These are phyloP conservation scores for Nadsonia starkeyi-henricii DNA, from an alignment of 1,139 yeast species.

Conservation along the genomic window DNA sequence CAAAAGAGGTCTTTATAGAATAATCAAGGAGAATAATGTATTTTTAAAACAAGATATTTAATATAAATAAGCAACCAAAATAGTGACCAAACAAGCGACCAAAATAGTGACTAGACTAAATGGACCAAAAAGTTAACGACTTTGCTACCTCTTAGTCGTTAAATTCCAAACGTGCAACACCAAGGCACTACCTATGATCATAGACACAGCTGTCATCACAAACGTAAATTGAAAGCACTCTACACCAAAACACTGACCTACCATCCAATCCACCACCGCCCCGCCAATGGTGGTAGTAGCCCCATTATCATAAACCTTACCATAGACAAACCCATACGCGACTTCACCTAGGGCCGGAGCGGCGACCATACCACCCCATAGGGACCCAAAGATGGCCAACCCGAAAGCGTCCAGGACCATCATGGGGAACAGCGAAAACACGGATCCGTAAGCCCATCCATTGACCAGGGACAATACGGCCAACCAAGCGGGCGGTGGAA, in stretches of 20 bases:
- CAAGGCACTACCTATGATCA: too few relatives aligned
- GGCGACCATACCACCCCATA: slow-evolving; percentile 83
- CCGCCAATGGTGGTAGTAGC: too few relatives aligned
- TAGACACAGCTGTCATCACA: slow-evolving; percentile 13
- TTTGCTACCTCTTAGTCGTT: too few relatives aligned
- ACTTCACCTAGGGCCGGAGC: slow-evolving; percentile 86
- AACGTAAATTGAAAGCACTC: slow-evolving; percentile 17
- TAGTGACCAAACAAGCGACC: too few relatives aligned
- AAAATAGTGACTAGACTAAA: too few relatives aligned
- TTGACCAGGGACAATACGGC: slow-evolving; percentile 36
- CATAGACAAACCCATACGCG: slow-evolving; percentile 57
- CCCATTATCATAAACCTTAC: slow-evolving; percentile 41
- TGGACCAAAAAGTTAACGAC: too few relatives aligned
- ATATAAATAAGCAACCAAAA: too few relatives aligned
- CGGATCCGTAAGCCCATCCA: slow-evolving; percentile 70
- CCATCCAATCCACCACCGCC: slow-evolving; percentile 7
- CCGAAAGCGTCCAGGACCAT: slow-evolving; percentile 81
- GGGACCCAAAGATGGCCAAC: slow-evolving; percentile 73
- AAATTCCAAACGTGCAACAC: too few relatives aligned
- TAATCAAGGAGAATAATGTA: too few relatives aligned
- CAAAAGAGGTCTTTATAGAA: too few relatives aligned
- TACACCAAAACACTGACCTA: slow-evolving; percentile 12
- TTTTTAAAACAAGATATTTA: too few relatives aligned
- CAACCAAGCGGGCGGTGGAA: slow-evolving; percentile 27
- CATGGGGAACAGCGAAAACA: slow-evolving; percentile 77